A percentile compares a stretch with the other conserved stretches of the same genome.
Conservation (phyloP, 2,329 filamentous ascomycete genomes). For the Hypocrella siamensis region DNA sequence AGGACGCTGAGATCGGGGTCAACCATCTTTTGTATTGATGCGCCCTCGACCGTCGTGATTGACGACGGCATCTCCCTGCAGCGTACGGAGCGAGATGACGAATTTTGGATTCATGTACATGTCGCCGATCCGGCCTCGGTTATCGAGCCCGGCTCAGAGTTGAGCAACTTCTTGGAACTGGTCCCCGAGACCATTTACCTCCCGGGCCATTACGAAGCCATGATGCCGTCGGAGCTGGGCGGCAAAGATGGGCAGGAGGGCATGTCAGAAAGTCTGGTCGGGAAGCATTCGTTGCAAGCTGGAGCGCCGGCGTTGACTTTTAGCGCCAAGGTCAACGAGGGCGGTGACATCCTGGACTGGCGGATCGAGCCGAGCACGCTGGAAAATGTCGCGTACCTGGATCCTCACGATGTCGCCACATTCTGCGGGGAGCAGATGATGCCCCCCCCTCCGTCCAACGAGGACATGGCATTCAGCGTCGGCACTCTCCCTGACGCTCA, state of each 20-base stretch:
- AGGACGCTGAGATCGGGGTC: conserved; percentile 44
- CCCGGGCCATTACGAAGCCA: conserved; percentile 38
- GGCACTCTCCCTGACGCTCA: conserved; percentile 9
- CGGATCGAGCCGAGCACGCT: conserved; percentile 38
- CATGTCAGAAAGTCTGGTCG: conserved; percentile 23
- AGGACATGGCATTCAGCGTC: conserved; percentile 13
- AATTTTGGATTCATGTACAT: conserved; percentile 66
- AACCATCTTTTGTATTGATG: conserved; percentile 60
- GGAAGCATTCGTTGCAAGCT: conserved; percentile 37
- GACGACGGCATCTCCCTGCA: conserved; percentile 69
- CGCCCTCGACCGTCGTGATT: conserved; percentile 48
- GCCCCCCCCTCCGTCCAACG: conserved; percentile 6
- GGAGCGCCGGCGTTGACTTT: conserved; percentile 42
- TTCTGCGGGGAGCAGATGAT: conserved; percentile 24
- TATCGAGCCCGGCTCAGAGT: conserved; percentile 39
- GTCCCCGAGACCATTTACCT: conserved; percentile 45
- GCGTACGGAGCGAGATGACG: conserved; percentile 28
- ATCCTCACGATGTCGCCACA: conserved; percentile 30
- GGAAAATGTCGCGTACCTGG: conserved; percentile 40
- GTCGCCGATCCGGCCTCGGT: conserved; percentile 64
- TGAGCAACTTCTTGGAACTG: conserved; percentile 46
- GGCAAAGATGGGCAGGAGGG: conserved; percentile 13
- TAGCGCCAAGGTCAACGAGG: conserved; percentile 38
- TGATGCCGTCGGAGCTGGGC: conserved; percentile 31
- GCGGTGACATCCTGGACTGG: conserved; percentile 36